Percentiles rank a stretch among this genome's conserved stretches.
Evolutionary conservation across 352 stramenopile genomes (phyloP).

Genomic region (Phytopythium vexans): DNA sequence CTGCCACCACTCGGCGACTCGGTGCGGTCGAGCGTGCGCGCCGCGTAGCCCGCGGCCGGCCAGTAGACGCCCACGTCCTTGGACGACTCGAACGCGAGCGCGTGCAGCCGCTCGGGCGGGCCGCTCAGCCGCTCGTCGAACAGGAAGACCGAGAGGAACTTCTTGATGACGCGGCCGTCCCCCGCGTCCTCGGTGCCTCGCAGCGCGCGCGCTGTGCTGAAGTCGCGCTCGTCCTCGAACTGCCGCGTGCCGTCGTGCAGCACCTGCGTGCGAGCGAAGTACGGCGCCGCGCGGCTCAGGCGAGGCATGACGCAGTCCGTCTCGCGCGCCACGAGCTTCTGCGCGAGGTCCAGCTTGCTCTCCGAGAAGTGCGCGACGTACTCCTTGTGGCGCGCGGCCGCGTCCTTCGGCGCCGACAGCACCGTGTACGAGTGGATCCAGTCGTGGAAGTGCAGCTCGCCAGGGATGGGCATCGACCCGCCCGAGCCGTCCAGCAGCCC

Average conservation of each 20-base stretch:
- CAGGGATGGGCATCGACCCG: slow-evolving; percentile 22
- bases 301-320: slow-evolving; percentile 33
- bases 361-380: slow-evolving; percentile 43
- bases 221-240: slow-evolving; percentile 23
- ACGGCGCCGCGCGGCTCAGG: slow-evolving; percentile 20
- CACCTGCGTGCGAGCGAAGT: slow-evolving; percentile 35
- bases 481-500: slow-evolving; percentile 30
- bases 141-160: slow-evolving; percentile 63
- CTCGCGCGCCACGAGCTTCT: slow-evolving; percentile 47
- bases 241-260: slow-evolving; percentile 49
- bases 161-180: slow-evolving; percentile 58
- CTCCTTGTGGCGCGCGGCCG: slow-evolving; percentile 29
- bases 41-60: slow-evolving; percentile 34
- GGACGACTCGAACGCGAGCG: slow-evolving; percentile 40
- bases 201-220: slow-evolving; percentile 17
- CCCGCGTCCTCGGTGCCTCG: slow-evolving; percentile 16
- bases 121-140: slow-evolving; percentile 35
- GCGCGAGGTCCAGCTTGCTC: slow-evolving; percentile 61
- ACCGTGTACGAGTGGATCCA: slow-evolving; percentile 74
- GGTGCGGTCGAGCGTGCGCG: slow-evolving; percentile 30
- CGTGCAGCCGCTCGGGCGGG: slow-evolving; percentile 38
- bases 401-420: slow-evolving; percentile 27
- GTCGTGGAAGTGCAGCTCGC: slow-evolving; percentile 68
- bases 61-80: slow-evolving; percentile 59
- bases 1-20: slow-evolving; percentile 7